phyloP scores from a whole-genome alignment of 129 eudicot species.

The Arctium lappa region DNA sequence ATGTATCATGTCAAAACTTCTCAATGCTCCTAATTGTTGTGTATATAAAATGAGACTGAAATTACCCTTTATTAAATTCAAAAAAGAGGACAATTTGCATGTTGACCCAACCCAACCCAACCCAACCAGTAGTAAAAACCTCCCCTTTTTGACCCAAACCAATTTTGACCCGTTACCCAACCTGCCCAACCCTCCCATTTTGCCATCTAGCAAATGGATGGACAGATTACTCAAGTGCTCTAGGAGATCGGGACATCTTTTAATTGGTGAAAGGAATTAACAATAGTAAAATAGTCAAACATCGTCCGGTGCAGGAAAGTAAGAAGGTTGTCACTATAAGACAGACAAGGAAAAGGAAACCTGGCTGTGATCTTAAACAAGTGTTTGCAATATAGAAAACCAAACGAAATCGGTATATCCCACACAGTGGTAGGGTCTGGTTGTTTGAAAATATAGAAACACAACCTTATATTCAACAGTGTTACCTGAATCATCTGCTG shows the following conservation, averaged over 20 bases:
- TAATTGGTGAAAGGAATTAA: neutral
- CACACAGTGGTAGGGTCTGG: no score
- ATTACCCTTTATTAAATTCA: no score
- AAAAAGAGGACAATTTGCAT: no score
- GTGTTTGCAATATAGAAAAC: neutral
- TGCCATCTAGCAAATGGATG: neutral
- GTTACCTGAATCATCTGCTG: slow-evolving; percentile 97
- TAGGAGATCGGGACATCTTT: neutral
- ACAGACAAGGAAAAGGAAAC: neutral
- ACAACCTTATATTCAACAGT: neutral
- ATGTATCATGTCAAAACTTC: neutral
- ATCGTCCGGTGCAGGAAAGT: neutral
- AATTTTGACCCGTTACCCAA: no score
- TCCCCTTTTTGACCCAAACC: no score
- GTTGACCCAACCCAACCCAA: no score
- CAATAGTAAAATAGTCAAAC: neutral
- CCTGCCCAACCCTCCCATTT: no score
- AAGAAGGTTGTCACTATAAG: no score
- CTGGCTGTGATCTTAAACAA: neutral
- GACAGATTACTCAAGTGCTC: neutral
- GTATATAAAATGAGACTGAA: no score
- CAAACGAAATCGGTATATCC: no score
- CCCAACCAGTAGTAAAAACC: no score
- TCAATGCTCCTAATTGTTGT: neutral
- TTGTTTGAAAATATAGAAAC: no score